Base-by-base conservation (phyloP, 805 yeast genomes). In the Maudiozyma bulderi region DNA sequence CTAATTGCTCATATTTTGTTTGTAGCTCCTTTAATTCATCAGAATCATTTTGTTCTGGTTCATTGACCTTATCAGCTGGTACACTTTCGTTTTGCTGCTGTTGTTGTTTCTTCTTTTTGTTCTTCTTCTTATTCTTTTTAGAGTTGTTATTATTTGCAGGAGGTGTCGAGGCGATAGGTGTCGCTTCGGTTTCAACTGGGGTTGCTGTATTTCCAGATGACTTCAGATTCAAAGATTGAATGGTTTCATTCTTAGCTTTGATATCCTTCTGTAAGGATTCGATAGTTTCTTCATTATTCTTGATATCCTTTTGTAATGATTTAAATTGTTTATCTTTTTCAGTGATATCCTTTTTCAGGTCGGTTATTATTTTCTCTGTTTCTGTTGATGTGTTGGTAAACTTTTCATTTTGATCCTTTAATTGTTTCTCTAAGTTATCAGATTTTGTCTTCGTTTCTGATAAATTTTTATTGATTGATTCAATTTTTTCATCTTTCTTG, bases 81-180 rank as follows among this genome's bases (percentile, higher is more conserved):
- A 14, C 13, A 11, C 14, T n/a, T 6, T 26, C 8, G 40, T 37
- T 28, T 5, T 34, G 14, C 30, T 46, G 43, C 8, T 46, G 43
- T 8, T 46, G 43, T 9, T 41, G 43, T 8, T 40, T 40, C 15
- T 41, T 41, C 13, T 46, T 46, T n/a, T 41, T 46, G 29, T 46
- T 46, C 15, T 46, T 46, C 33, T 46, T 46, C 20, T 46, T 46
- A 29, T 39, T 45, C 6, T 44, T 44, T 26, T 44, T 45, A 13
- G 39, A 26, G n/a, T 20, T 20, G 13, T 28, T 35, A 35, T 35
- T 13, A 8, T 9, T n/a, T 9, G 38, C 8, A 9, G 6, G 15
- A 35, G 20, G 38, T 13, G 11, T 35, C 4, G 26, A 20, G 26
- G 26, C 4, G 6, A 6, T 33, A 28, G 13, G 5, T 4, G 30